Percentiles rank a stretch among this genome's conserved stretches.
Conservation (phyloP, 306 rosid genomes). For the Glycine latifolia region DNA sequence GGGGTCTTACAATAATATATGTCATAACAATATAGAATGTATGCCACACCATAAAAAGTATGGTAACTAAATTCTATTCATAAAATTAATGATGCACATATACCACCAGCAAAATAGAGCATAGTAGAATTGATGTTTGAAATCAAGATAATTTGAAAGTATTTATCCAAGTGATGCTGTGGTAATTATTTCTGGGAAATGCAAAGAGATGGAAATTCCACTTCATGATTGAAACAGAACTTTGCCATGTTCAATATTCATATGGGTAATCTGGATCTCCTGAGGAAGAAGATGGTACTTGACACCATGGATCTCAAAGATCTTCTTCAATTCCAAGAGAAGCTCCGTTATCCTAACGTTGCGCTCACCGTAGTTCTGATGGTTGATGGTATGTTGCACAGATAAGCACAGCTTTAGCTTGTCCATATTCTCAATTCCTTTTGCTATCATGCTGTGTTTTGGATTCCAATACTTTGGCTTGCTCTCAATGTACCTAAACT, state of each 20-base stretch:
- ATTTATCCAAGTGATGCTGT: not conserved
- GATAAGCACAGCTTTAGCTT: conserved; percentile 52
- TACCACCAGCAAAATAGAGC: not conserved
- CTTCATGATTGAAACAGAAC: conserved; percentile 41
- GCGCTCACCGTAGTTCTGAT: conserved; percentile 63
- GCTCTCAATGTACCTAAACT: conserved; percentile 61
- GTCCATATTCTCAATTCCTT: conserved; percentile 59
- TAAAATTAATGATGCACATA: not conserved
- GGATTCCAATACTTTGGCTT: conserved; percentile 70
- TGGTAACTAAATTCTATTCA: no score
- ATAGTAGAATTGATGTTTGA: not conserved
- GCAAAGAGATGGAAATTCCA: not conserved
- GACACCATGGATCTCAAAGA: conserved; percentile 58
- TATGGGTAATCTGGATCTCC: conserved; percentile 53
- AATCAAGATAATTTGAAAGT: not conserved
- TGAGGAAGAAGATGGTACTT: conserved; percentile 61
- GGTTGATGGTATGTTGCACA: conserved; percentile 66
- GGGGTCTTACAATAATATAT: no score
- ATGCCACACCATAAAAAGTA: no score
- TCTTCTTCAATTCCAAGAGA: conserved; percentile 56
- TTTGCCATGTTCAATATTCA: conserved; percentile 48
- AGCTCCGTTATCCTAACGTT: conserved; percentile 58
- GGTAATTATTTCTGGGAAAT: not conserved
- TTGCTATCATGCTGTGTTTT: conserved; percentile 58
- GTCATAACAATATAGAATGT: no score